These are phyloP conservation scores for Penicillium pancosmium DNA, from an alignment of 495 filamentous ascomycete species.

Conservation along the genomic window DNA sequence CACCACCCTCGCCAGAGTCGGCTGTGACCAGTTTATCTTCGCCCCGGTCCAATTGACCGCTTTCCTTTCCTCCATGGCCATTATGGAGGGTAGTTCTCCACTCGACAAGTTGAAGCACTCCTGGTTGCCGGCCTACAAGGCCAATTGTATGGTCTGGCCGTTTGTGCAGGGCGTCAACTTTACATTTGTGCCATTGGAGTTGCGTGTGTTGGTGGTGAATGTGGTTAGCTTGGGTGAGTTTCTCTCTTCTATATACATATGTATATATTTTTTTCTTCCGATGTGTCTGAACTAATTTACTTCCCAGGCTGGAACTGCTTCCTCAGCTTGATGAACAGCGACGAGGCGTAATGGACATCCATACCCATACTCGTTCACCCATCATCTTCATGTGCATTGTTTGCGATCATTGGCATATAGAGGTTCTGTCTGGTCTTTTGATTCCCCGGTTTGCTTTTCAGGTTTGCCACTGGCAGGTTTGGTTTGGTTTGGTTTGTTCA, in stretches of 20 bases:
- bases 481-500: too few relatives aligned
- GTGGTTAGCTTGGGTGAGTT: slow-evolving; percentile 71
- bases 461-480: too few relatives aligned
- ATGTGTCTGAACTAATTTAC: too few relatives aligned
- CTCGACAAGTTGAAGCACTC: slow-evolving; percentile 68
- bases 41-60: slow-evolving; percentile 77
- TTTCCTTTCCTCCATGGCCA: slow-evolving; percentile 85
- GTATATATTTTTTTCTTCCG: not conserved
- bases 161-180: slow-evolving; percentile 91
- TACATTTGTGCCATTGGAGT: slow-evolving; percentile 82
- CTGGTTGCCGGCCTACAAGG: slow-evolving; percentile 69
- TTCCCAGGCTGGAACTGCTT: slow-evolving; percentile 91
- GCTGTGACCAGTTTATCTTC: slow-evolving; percentile 83
- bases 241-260: not conserved
- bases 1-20: slow-evolving; percentile 81
- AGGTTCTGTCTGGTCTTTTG: slow-evolving; percentile 3
- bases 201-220: slow-evolving; percentile 88
- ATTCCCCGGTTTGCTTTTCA: too few relatives aligned
- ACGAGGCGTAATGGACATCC: slow-evolving; percentile 30
- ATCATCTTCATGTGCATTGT: slow-evolving; percentile 4
- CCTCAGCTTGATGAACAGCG: slow-evolving; percentile 80
- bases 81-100: slow-evolving; percentile 77
- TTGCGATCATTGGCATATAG: not conserved
- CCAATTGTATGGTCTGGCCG: slow-evolving; percentile 94
- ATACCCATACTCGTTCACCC: not conserved